phyloP scores from a whole-genome alignment of 306 rosid species.

The Quercus bicolor region DNA sequence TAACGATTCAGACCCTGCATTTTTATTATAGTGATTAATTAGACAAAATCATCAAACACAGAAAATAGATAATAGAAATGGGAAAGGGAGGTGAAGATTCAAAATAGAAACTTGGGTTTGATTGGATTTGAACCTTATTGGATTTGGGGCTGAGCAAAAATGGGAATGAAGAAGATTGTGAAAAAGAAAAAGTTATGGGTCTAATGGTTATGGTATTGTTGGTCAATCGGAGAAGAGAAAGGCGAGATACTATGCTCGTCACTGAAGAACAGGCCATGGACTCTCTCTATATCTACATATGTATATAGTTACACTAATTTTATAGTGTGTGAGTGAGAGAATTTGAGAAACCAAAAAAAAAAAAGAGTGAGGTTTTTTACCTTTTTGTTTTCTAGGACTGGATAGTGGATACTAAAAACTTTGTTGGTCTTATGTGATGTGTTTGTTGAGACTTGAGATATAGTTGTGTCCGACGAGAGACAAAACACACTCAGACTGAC shows the following conservation, averaged over 20 bases:
- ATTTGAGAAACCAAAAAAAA: too few species aligned
- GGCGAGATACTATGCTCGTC: constrained; percentile 30
- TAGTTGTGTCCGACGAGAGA: too few species aligned
- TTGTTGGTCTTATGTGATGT: too few species aligned
- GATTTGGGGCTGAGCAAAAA: constrained; percentile 31
- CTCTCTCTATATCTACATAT: too few species aligned
- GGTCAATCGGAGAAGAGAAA: constrained; percentile 42
- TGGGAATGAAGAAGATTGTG: constrained; percentile 27
- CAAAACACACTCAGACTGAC: too few species aligned
- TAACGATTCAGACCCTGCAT: constrained; percentile 43
- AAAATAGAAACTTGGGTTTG: background rate
- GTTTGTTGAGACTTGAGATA: too few species aligned
- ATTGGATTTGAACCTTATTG: constrained; percentile 37
- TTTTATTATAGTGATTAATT: background rate
- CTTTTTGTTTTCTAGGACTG: too few species aligned
- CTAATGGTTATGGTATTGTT: constrained; percentile 11
- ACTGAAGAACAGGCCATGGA: constrained; percentile 46
- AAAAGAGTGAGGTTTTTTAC: too few species aligned
- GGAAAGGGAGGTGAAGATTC: background rate
- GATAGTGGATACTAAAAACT: too few species aligned
- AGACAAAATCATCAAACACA: background rate
- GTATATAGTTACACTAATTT: too few species aligned
- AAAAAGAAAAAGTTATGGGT: background rate
- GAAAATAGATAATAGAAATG: background rate
- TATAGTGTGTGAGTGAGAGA: too few species aligned